Percentiles rank a stretch among this genome's conserved stretches.
These are phyloP conservation scores for Neolentinus lepideus DNA, from an alignment of 1,284 basidiomycete genomes.

Conservation along the genomic window DNA sequence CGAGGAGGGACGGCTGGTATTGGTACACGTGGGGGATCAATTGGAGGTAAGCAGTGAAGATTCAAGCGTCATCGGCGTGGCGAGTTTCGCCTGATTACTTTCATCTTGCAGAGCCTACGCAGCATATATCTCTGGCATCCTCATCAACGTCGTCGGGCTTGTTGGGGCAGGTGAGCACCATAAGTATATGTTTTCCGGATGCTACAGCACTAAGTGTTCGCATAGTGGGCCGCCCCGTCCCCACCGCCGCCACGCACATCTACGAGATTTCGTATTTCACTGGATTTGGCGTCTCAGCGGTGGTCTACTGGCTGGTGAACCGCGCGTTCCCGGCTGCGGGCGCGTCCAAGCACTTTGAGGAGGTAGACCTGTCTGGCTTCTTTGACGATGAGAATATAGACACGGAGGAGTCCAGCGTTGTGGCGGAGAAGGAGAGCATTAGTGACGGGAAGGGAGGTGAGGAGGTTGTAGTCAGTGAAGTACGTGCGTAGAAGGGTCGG, in stretches of 20 bases:
- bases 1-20: constrained; percentile 58
- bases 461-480: no score
- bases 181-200: constrained; percentile 12
- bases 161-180: constrained; percentile 44
- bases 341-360: constrained; percentile 41
- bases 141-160: constrained; percentile 77
- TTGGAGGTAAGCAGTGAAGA: constrained; percentile 37
- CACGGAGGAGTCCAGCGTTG: not conserved
- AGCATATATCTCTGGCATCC: constrained; percentile 70
- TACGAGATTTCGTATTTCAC: constrained; percentile 79
- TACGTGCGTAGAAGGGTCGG: no score
- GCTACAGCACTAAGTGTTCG: constrained; percentile 11
- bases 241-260: constrained; percentile 57
- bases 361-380: constrained; percentile 48
- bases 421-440: not conserved
- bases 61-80: not conserved
- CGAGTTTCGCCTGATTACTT: no score
- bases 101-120: constrained; percentile 47
- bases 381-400: constrained; percentile 3
- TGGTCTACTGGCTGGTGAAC: constrained; percentile 60
- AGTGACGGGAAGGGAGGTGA: not conserved
- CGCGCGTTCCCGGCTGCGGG: constrained; percentile 52
- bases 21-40: constrained; percentile 74
- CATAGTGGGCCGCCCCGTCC: constrained; percentile 48
- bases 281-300: constrained; percentile 62